Conservation (phyloP, 768 basidiomycete species). For the Cystobasidium ongulense region DNA sequence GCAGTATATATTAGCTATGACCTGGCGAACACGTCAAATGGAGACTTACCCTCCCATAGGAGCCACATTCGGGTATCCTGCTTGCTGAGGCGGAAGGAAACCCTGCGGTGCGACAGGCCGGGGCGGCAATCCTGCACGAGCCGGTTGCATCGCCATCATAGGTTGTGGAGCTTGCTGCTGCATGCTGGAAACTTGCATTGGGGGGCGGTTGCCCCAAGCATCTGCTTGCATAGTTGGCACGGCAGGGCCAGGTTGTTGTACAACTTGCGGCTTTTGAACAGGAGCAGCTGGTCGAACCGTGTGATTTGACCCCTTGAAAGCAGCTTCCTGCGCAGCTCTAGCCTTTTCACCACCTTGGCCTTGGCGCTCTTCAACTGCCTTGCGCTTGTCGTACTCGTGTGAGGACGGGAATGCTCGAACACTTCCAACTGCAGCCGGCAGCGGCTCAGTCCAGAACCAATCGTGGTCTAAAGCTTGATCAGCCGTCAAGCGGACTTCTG, state of each 20-base stretch:
- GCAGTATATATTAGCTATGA: background rate
- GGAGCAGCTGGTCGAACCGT: background rate
- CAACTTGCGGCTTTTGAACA: background rate
- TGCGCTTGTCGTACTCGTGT: slow-evolving; percentile 31
- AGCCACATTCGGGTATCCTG: background rate
- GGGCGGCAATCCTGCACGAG: background rate
- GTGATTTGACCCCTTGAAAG: slow-evolving; percentile 12
- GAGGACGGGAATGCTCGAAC: slow-evolving; percentile 13
- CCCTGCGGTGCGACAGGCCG: background rate
- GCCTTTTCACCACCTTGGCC: slow-evolving; percentile 6
- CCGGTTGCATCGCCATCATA: background rate
- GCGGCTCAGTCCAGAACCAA: slow-evolving; percentile 86
- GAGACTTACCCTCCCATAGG: background rate
- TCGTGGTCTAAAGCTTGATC: slow-evolving; percentile 78
- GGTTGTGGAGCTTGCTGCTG: background rate
- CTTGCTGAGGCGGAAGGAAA: background rate
- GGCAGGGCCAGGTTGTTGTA: background rate
- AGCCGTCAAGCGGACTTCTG: slow-evolving; percentile 73
- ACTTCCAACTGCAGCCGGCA: slow-evolving; percentile 50
- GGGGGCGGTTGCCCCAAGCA: background rate
- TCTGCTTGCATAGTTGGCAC: background rate
- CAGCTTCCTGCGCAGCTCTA: slow-evolving; percentile 21
- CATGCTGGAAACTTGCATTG: background rate
- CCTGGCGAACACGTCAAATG: too few relatives aligned
- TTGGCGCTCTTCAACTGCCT: slow-evolving; percentile 8